Evolutionary conservation across 345 rosid genomes (phyloP).

Genomic region (Cochlearia excelsa): DNA sequence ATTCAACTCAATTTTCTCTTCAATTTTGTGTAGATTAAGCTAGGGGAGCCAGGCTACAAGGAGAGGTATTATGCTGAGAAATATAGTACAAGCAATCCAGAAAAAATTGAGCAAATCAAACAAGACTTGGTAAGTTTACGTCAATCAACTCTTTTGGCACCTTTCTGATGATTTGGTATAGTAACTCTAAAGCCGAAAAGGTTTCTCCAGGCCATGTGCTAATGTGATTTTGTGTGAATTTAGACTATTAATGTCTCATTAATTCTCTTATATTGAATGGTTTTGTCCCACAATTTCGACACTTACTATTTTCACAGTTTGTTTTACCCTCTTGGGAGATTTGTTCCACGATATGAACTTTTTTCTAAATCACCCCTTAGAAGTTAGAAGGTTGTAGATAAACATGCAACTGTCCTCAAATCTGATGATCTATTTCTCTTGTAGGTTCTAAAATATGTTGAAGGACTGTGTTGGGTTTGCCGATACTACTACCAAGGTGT

Average conservation of each 20-base stretch:
- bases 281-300: not conserved
- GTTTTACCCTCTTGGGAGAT: conserved; percentile 1
- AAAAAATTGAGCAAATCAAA: conserved; percentile 60
- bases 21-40: conserved; percentile 54
- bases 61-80: conserved; percentile 92
- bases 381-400: not conserved
- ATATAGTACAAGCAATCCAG: conserved; percentile 55
- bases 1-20: conserved; percentile 1
- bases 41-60: conserved; percentile 96
- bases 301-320: not conserved
- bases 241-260: conserved; percentile 11
- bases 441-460: conserved; percentile 89
- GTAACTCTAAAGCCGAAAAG: conserved; percentile 1
- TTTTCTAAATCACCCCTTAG: not conserved
- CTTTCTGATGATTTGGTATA: conserved; percentile 7
- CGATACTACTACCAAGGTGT: conserved; percentile 96
- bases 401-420: conserved; percentile 7
- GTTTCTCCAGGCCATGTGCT: conserved; percentile 10
- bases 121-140: conserved; percentile 61
- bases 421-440: conserved; percentile 25
- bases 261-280: conserved; percentile 7
- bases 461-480: conserved; percentile 98
- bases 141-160: not conserved
- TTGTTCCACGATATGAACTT: conserved; percentile 3
- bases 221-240: not conserved